Conservation (phyloP, 768 basidiomycete genomes). For the Dictyophora rubrovolvata region DNA sequence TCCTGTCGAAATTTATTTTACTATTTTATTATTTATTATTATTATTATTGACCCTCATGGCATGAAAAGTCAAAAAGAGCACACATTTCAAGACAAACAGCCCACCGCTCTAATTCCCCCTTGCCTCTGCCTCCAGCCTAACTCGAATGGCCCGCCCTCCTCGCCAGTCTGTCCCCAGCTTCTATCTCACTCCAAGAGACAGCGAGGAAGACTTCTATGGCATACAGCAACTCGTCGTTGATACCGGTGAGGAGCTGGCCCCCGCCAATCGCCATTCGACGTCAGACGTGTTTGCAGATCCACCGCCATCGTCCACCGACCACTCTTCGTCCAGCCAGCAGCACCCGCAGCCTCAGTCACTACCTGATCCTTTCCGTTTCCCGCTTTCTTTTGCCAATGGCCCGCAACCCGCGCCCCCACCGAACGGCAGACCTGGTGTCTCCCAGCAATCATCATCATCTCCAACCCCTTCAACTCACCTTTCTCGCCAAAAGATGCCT, state of each 20-base stretch:
- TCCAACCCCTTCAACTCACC: slow-evolving; percentile 11
- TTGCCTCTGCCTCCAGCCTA: not conserved
- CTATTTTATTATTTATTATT: not conserved
- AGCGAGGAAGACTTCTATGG: not conserved
- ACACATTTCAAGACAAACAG: not conserved
- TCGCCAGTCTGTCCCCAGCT: not conserved
- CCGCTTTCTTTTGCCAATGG: slow-evolving; percentile 7
- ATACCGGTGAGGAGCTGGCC: not conserved
- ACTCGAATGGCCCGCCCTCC: not conserved
- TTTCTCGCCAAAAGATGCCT: slow-evolving; percentile 15
- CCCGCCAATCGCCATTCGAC: not conserved
- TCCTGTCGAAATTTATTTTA: not conserved
- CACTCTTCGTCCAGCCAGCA: not conserved
- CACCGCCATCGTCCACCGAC: not conserved
- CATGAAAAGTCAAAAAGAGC: not conserved
- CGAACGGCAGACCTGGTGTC: slow-evolving; percentile 19
- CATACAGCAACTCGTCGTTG: not conserved
- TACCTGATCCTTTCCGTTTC: not conserved
- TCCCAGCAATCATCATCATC: slow-evolving; percentile 20
- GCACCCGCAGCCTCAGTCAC: not conserved
- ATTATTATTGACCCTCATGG: not conserved
- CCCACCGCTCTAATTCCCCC: not conserved
- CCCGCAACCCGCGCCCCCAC: slow-evolving; percentile 16
- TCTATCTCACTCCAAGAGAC: not conserved
- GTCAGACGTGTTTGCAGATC: not conserved